A percentile compares a stretch with the other conserved stretches of the same genome.
phyloP scores from a whole-genome alignment of 2,329 filamentous ascomycete species.

The Botrytis sinoallii region DNA sequence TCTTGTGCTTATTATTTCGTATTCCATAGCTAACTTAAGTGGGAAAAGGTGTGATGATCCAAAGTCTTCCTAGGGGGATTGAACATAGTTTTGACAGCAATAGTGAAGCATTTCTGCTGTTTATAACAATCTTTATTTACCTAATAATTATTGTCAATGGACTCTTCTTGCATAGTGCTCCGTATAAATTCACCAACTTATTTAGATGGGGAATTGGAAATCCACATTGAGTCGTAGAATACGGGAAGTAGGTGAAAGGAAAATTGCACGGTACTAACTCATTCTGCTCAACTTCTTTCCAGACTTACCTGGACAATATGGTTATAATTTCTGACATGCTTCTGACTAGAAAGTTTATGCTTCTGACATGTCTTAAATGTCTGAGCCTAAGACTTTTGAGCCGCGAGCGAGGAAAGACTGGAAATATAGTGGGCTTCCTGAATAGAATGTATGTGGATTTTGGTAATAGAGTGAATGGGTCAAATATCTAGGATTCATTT shows the following conservation, averaged over 20 bases:
- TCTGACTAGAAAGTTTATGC: not conserved
- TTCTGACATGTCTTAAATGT: not conserved
- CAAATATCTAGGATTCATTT: not conserved
- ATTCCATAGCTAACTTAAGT: not conserved
- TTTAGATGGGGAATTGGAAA: not conserved
- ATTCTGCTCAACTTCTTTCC: not conserved
- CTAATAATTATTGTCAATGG: not conserved
- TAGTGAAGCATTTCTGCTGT: not conserved
- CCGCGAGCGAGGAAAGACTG: not conserved
- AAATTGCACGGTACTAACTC: not conserved
- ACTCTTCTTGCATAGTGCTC: not conserved
- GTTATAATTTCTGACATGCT: not conserved
- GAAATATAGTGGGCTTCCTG: not conserved
- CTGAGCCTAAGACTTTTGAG: not conserved
- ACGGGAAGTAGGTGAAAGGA: not conserved
- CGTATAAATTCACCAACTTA: not conserved
- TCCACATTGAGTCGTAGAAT: not conserved
- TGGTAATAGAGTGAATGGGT: not conserved
- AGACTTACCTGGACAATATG: accelerated
- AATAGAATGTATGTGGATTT: not conserved
- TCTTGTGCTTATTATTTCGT: not conserved
- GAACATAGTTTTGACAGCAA: not conserved
- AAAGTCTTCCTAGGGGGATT: accelerated
- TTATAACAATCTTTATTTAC: not conserved
- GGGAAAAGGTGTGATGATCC: not conserved